Conservation (phyloP, 768 basidiomycete species). For the Auricularia heimuer region DNA sequence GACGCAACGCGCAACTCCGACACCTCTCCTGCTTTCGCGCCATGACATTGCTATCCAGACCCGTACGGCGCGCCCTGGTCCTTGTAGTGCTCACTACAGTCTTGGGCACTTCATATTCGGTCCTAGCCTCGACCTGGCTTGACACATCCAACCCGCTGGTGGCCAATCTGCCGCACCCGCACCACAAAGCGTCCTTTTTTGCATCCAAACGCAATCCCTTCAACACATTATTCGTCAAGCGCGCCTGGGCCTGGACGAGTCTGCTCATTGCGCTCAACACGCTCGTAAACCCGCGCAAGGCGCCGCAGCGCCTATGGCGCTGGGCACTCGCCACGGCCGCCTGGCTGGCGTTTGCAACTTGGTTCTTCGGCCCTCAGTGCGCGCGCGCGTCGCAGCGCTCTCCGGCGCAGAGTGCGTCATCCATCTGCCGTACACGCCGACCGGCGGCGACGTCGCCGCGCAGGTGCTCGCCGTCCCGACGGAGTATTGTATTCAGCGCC, state of each 20-base stretch:
- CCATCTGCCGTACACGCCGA: slow-evolving; percentile 30
- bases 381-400: slow-evolving; percentile 51
- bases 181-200: slow-evolving; percentile 56
- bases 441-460: slow-evolving; percentile 20
- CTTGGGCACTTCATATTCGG: neutral
- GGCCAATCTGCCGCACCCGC: slow-evolving; percentile 58
- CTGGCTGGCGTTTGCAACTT: slow-evolving; percentile 69
- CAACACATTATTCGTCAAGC: slow-evolving; percentile 83
- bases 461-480: slow-evolving; percentile 42
- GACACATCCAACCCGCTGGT: slow-evolving; percentile 76
- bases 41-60: neutral
- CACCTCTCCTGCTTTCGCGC: neutral
- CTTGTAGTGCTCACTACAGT: neutral
- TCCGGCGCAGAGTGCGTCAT: slow-evolving; percentile 77
- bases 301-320: slow-evolving; percentile 34
- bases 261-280: slow-evolving; percentile 41
- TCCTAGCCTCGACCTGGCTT: slow-evolving; percentile 43
- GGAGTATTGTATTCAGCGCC: slow-evolving; percentile 44
- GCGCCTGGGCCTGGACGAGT: slow-evolving; percentile 86
- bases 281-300: slow-evolving; percentile 43
- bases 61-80: neutral
- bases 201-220: slow-evolving; percentile 73
- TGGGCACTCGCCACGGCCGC: slow-evolving; percentile 50
- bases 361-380: slow-evolving; percentile 80
- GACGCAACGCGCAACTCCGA: neutral